Evolutionary conservation across 1,284 basidiomycete species (phyloP).

Genomic region (Moniliella sp.): DNA sequence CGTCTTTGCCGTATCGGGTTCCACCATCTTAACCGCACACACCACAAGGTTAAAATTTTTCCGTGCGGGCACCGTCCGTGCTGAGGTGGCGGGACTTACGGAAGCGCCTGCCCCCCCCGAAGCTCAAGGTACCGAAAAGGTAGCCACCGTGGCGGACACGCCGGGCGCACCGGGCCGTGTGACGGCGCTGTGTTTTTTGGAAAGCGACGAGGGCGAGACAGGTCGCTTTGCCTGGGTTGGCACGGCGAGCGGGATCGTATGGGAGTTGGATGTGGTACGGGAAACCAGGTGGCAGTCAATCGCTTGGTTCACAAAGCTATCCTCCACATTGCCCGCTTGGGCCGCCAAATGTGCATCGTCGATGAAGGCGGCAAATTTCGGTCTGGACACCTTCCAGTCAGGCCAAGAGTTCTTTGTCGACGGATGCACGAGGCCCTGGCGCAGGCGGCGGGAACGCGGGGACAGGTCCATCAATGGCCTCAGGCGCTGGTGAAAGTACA

Average conservation of each 20-base stretch:
- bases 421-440: background rate
- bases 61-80: too few relatives aligned
- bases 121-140: too few relatives aligned
- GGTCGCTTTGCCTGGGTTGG: constrained; percentile 28
- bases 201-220: too few relatives aligned
- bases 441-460: background rate
- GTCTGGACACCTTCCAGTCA: constrained; percentile 14
- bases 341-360: constrained; percentile 16
- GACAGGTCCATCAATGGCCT: background rate
- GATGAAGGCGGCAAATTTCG: constrained; percentile 30
- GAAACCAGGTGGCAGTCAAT: constrained; percentile 8
- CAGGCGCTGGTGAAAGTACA: too few relatives aligned
- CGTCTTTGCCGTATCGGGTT: too few relatives aligned
- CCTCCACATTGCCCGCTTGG: constrained; percentile 12
- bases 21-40: too few relatives aligned
- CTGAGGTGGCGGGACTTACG: too few relatives aligned
- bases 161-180: too few relatives aligned
- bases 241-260: constrained; percentile 17
- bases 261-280: constrained; percentile 20
- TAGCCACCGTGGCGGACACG: too few relatives aligned
- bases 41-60: too few relatives aligned
- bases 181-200: too few relatives aligned
- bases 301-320: constrained; percentile 18
- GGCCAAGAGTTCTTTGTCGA: background rate
- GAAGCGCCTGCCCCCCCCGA: too few relatives aligned